A percentile compares a stretch with the other conserved stretches of the same genome.
Evolutionary conservation across 148 eudicot genomes (phyloP).

Genomic region (Dianthus caryophyllus): DNA sequence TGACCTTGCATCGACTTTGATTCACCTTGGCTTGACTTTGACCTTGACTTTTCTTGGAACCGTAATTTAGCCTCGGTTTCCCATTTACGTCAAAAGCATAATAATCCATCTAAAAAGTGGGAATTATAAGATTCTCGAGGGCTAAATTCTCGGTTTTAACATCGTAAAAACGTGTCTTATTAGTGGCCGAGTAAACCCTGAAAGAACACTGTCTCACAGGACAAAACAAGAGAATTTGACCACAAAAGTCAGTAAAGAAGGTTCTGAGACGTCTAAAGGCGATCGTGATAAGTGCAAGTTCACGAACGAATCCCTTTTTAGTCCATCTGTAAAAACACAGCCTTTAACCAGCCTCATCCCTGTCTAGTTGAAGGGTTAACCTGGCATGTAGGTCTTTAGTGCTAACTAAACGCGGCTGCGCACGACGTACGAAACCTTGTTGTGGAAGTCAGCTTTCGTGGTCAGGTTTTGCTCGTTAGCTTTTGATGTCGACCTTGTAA

Average conservation of each 20-base stretch:
- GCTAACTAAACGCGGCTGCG: not conserved
- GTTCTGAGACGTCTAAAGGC: constrained; percentile 30
- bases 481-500: no score
- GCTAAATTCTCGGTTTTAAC: no score
- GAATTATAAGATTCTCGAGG: no score
- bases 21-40: no score
- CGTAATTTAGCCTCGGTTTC: no score
- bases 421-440: no score
- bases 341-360: constrained; percentile 53
- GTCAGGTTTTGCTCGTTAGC: not conserved
- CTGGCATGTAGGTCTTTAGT: constrained; percentile 10
- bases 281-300: constrained; percentile 68
- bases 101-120: no score
- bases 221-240: no score
- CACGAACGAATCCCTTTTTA: constrained; percentile 39
- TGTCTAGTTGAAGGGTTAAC: constrained; percentile 56
- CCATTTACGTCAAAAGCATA: no score
- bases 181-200: constrained; percentile 15
- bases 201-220: constrained; percentile 11
- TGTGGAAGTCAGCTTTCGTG: not conserved
- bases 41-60: no score
- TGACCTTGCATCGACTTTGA: no score
- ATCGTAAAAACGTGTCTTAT: no score
- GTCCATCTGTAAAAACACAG: constrained; percentile 42
- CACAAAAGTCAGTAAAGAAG: constrained; percentile 24